Percentiles rank a stretch among this genome's conserved stretches.
These are phyloP conservation scores for Globisporangium acanthophoron DNA, from an alignment of 352 stramenopile species.

Conservation along the genomic window DNA sequence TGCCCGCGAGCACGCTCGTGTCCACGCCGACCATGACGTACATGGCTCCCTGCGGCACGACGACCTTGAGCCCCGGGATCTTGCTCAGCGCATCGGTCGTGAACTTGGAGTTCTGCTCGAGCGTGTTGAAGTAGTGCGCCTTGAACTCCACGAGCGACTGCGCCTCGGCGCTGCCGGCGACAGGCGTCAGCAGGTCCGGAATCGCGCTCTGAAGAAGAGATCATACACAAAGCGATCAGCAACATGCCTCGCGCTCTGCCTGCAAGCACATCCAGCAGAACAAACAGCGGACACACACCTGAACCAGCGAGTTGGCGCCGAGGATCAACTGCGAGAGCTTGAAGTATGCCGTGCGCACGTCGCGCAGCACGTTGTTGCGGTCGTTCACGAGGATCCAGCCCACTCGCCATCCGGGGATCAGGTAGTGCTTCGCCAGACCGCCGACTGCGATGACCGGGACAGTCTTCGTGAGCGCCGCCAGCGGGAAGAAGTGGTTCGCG, in stretches of 20 bases:
- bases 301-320: conserved; percentile 88
- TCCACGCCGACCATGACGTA: conserved; percentile 91
- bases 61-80: conserved; percentile 83
- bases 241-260: no score
- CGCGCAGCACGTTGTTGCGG: conserved; percentile 59
- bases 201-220: conserved; percentile 40
- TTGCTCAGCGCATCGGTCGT: conserved; percentile 63
- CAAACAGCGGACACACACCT: conserved; percentile 10
- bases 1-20: conserved; percentile 57
- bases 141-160: conserved; percentile 77
- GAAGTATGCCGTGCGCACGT: conserved; percentile 87
- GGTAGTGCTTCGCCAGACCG: conserved; percentile 94
- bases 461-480: conserved; percentile 75
- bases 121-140: conserved; percentile 64
- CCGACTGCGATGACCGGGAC: conserved; percentile 78
- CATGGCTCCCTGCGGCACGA: conserved; percentile 92
- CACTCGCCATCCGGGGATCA: conserved; percentile 93
- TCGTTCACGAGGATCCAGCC: conserved; percentile 96
- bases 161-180: conserved; percentile 48
- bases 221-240: neutral
- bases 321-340: conserved; percentile 92
- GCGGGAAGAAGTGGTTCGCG: conserved; percentile 68
- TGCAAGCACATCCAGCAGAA: no score
- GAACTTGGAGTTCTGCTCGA: conserved; percentile 87
- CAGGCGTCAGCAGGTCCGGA: conserved; percentile 73